Percentiles rank a stretch among this genome's conserved stretches.
Evolutionary conservation across 2,329 filamentous ascomycete genomes (phyloP).

Genomic region (Xylaria sp.): DNA sequence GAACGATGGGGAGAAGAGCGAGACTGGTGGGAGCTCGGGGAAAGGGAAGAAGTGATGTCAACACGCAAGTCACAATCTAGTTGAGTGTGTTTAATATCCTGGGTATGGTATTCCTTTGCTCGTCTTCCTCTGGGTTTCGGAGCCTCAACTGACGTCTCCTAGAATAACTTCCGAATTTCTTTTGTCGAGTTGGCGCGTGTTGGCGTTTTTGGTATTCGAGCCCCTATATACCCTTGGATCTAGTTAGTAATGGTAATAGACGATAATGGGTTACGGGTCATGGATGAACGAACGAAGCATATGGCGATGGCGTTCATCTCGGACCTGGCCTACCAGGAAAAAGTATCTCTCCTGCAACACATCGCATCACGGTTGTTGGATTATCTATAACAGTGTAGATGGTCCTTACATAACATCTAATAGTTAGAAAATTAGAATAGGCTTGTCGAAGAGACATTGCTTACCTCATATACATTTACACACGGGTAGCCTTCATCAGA

Average conservation of each 20-base stretch:
- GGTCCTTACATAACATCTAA: background rate
- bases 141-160: constrained; percentile 1
- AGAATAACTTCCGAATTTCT: constrained; percentile 11
- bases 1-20: constrained; percentile 12
- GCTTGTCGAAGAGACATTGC: background rate
- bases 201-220: constrained; percentile 1
- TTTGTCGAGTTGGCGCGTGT: constrained; percentile 11
- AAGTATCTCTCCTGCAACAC: background rate
- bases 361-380: background rate
- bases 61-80: too few relatives aligned
- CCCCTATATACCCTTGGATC: background rate
- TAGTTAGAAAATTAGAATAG: background rate
- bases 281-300: constrained; percentile 21
- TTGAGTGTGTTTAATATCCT: background rate
- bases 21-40: background rate
- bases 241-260: constrained; percentile 15
- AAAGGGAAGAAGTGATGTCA: background rate
- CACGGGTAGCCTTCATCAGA: too few relatives aligned
- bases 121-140: background rate
- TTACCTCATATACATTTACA: too few relatives aligned
- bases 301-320: constrained; percentile 17
- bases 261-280: constrained; percentile 10
- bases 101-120: constrained; percentile 11
- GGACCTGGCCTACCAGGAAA: background rate
- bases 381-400: background rate